phyloP scores from a whole-genome alignment of 495 filamentous ascomycete genomes.

The Melanomma pulvis-pyrius region DNA sequence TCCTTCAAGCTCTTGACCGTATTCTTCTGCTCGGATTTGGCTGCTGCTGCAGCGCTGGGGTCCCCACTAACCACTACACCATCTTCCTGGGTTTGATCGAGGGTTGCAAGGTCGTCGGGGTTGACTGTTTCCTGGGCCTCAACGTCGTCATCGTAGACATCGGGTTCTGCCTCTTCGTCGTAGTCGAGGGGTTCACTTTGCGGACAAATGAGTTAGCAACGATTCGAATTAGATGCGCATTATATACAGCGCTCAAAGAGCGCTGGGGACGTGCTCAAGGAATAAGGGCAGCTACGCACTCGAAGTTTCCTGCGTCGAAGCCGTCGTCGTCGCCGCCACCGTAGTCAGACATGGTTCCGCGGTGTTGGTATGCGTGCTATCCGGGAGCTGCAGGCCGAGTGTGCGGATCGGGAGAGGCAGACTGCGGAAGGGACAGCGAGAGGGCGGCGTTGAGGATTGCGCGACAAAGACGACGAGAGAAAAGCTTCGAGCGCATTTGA shows the following conservation, averaged over 20 bases:
- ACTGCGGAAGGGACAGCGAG: background rate
- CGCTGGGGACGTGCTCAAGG: background rate
- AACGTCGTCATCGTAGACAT: constrained; percentile 51
- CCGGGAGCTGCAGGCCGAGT: background rate
- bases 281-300: constrained; percentile 32
- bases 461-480: constrained; percentile 9
- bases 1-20: constrained; percentile 68
- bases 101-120: constrained; percentile 59
- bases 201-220: background rate
- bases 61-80: constrained; percentile 75
- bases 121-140: constrained; percentile 49
- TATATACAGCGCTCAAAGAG: background rate
- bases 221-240: background rate
- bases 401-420: background rate
- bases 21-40: constrained; percentile 49
- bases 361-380: background rate
- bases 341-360: constrained; percentile 78
- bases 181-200: constrained; percentile 23
- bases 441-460: background rate
- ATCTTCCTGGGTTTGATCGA: constrained; percentile 51
- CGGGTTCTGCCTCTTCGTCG: constrained; percentile 65
- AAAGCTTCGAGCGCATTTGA: background rate
- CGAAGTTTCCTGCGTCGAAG: constrained; percentile 31
- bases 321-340: constrained; percentile 63
- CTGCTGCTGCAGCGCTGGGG: constrained; percentile 64